Evolutionary conservation across 2,329 filamentous ascomycete genomes (phyloP), one percentile per base, ranked within the genome.

Genomic region (Cladosporium sp.): DNA sequence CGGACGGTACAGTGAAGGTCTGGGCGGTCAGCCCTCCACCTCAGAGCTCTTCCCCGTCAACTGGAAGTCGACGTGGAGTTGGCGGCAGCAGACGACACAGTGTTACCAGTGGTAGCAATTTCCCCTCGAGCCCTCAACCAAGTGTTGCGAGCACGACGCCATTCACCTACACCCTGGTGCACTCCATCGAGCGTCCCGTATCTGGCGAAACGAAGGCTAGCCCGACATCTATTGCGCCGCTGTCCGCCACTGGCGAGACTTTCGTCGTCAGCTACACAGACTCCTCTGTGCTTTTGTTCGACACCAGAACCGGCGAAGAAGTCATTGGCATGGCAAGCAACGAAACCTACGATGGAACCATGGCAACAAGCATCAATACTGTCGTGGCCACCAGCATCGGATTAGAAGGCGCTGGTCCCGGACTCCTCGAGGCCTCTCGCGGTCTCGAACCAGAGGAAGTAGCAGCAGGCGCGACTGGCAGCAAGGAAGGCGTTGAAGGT

Each of bases 241-340:
- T 97, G n/a, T 88, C 88, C 39, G 74, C 82, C 13, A 83, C 81
- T 2, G 92, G 93, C 2, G 88, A 95, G 62, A 86, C 85, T 4
- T 97, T 99, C 68, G 89, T 96, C 1, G 93, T 96, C 2, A 89
- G 89, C 17, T 99, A 95, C 68, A 83, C 88, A 1, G 91, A 99
- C 68, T 89, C 92, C 2, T 85, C 89, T 1, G 88, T 96, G 47
- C 75, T 97, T 13, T 86, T 97, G 15, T 99, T 92, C 68, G 91
- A 97, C 66, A 96, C 92, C 1, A 78, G 89, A 56, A 90, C 88
- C 0, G 93, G 91, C 41, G 93, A 97, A 68, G 89, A 95, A 64
- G 82, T 96, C 34, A 89, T 90, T 27, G 84, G 83, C 41, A 97
- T 99, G 92, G 89, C 89, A 30, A 96, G 90, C 65, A 75, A 87